Conservation (phyloP, 306 rosid genomes). For the Trifolium dubium region DNA sequence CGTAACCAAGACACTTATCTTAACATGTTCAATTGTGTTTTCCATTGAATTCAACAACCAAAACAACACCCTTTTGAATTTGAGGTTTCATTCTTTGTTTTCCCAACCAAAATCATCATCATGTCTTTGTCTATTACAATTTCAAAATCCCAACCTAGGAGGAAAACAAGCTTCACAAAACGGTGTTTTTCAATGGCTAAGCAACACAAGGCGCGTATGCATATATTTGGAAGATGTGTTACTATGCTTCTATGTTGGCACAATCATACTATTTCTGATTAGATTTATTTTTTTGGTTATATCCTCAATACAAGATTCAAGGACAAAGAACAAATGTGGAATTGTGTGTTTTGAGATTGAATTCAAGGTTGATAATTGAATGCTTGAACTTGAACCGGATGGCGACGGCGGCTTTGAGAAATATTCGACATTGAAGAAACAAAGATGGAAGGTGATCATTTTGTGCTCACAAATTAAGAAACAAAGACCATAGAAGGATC, state of each 20-base stretch:
- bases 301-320: background rate
- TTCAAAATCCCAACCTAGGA: constrained; percentile 33
- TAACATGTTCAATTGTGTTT: background rate
- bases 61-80: background rate
- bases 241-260: constrained; percentile 64
- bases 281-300: background rate
- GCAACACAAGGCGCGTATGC: constrained; percentile 54
- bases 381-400: too few species aligned
- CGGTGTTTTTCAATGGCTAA: constrained; percentile 46
- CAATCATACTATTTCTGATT: constrained; percentile 48
- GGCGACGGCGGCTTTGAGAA: background rate
- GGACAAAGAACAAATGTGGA: background rate
- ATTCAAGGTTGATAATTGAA: background rate
- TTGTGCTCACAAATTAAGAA: too few species aligned
- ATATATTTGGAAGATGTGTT: constrained; percentile 52
- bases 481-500: too few species aligned
- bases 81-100: background rate
- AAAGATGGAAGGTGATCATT: too few species aligned
- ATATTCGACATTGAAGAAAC: too few species aligned
- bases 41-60: background rate
- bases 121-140: constrained; percentile 39
- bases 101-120: too few species aligned
- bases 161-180: constrained; percentile 38
- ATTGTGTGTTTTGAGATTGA: background rate
- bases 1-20: background rate